Conservation (phyloP, 148 eudicot genomes). For the Pouteria glomerata region DNA sequence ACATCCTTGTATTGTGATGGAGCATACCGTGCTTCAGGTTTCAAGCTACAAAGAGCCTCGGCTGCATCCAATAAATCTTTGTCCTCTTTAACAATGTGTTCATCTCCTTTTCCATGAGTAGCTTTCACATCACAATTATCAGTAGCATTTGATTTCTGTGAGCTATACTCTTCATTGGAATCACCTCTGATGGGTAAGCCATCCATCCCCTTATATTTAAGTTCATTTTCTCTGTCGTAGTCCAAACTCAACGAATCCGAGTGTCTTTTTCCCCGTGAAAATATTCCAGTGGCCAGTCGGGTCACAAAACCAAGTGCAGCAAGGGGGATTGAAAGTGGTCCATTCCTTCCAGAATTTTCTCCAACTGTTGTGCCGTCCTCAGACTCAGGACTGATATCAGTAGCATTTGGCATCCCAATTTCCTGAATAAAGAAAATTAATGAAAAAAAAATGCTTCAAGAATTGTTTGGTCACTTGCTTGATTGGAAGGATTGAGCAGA, state of each 20-base stretch:
- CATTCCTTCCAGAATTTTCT: slow-evolving; percentile 58
- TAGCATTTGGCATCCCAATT: slow-evolving; percentile 23
- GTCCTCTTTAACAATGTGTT: slow-evolving; percentile 23
- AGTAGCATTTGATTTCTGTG: slow-evolving; percentile 33
- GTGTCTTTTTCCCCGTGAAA: slow-evolving; percentile 58
- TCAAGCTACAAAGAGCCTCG: slow-evolving; percentile 35
- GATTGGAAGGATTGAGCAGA: no score
- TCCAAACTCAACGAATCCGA: slow-evolving; percentile 33
- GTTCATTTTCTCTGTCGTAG: slow-evolving; percentile 32
- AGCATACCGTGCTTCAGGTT: slow-evolving; percentile 18
- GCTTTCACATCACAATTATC: slow-evolving; percentile 23
- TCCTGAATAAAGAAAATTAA: slow-evolving; percentile 36
- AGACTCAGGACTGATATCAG: slow-evolving; percentile 36
- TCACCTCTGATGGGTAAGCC: slow-evolving; percentile 26
- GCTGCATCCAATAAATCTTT: slow-evolving; percentile 27
- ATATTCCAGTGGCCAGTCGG: slow-evolving; percentile 76
- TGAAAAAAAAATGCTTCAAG: neutral
- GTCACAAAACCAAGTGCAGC: slow-evolving; percentile 79
- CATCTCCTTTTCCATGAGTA: slow-evolving; percentile 25
- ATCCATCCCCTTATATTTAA: slow-evolving; percentile 26
- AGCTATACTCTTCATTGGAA: slow-evolving; percentile 27
- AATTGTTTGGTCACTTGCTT: no score
- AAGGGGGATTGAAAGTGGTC: slow-evolving; percentile 66
- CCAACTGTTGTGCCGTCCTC: slow-evolving; percentile 35
- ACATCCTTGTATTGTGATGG: slow-evolving; percentile 20